Conservation (phyloP, 192 early-diverging fungal species). For the Martensiomyces pterosporus region DNA sequence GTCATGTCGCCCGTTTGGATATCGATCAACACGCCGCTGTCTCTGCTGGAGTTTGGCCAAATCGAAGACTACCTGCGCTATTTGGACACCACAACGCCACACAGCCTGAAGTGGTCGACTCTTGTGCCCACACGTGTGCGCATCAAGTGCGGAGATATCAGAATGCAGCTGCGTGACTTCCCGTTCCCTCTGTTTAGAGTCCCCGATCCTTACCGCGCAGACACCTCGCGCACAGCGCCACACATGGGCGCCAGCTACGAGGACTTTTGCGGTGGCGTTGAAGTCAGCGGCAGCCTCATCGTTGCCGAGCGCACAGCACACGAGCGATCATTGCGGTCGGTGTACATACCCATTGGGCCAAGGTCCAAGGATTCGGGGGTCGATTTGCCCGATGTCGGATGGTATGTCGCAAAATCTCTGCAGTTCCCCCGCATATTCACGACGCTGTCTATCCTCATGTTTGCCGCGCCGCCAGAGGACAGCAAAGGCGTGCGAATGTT, state of each 20-base stretch:
- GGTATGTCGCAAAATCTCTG: constrained; percentile 44
- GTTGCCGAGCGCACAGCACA: constrained; percentile 43
- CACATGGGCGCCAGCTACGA: constrained; percentile 25
- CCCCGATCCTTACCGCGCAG: constrained; percentile 41
- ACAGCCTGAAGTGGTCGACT: constrained; percentile 41
- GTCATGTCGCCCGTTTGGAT: constrained; percentile 42
- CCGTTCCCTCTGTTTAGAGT: constrained; percentile 51
- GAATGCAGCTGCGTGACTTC: constrained; percentile 50
- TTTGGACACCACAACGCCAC: constrained; percentile 47
- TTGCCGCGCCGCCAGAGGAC: constrained; percentile 20
- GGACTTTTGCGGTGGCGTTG: constrained; percentile 34
- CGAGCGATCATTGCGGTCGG: constrained; percentile 34
- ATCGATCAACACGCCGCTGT: constrained; percentile 40
- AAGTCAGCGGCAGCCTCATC: constrained; percentile 39
- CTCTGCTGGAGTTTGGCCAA: constrained; percentile 41
- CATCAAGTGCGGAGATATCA: constrained; percentile 43
- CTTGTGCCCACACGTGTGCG: constrained; percentile 45
- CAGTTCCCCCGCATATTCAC: constrained; percentile 48
- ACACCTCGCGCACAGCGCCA: constrained; percentile 1
- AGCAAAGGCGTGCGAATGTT: constrained; percentile 5
- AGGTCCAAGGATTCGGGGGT: constrained; percentile 24
- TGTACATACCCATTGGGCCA: constrained; percentile 43
- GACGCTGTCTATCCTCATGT: constrained; percentile 40
- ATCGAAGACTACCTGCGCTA: constrained; percentile 46
- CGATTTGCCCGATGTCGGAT: constrained; percentile 26